Evolutionary conservation across 2,329 filamentous ascomycete genomes (phyloP), one percentile per base, ranked within the genome.

Genomic region (Penicillium sp.): DNA sequence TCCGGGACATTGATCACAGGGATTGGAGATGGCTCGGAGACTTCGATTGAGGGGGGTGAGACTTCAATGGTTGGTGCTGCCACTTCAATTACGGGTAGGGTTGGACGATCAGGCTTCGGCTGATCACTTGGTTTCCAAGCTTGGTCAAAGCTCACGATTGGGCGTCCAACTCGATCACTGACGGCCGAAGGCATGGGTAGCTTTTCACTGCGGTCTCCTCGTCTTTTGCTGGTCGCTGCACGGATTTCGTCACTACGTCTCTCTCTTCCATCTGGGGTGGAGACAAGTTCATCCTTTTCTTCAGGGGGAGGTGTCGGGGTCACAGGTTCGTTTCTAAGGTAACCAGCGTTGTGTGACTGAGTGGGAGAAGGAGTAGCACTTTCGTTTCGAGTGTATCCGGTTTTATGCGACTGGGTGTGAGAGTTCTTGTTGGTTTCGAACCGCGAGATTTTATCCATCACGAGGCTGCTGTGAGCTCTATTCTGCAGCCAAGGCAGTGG

Each of bases 111-210:
- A 5, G 62, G 61, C 45, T 67, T 67, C 9, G 68, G 59, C 56
- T 73, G 66, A 26, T 78, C 78, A 73, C 81, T 80, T 77, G 83
- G 78, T 75, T 87, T 88, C 78, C 90, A 96, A 71, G 88, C 84
- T 68, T 84, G 84, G 76, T 96, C 84, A 82, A 97, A 97, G 82
- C 93, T 97, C 81, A 97, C 93, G 80, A 97, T 97, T 61, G 93
- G 93, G 71, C 93, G 86, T 66, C 91, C 91, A 66, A 89, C 88
- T 69, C 84, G 89, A 77, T 97, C 89, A 78, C 91, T 97, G 74
- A 97, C 92, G 68, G 90, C 88, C 52, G 89, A 90, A 62, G 93
- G 93, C 68, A 88, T 93, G 28, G 92, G 93, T 59, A 97, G 80
- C 71, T 90, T 95, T 55, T 86, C 77, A 75, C 91, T 97, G 69